These are phyloP conservation scores for Candida orba DNA, from an alignment of 805 yeast genomes.

Conservation along the genomic window DNA sequence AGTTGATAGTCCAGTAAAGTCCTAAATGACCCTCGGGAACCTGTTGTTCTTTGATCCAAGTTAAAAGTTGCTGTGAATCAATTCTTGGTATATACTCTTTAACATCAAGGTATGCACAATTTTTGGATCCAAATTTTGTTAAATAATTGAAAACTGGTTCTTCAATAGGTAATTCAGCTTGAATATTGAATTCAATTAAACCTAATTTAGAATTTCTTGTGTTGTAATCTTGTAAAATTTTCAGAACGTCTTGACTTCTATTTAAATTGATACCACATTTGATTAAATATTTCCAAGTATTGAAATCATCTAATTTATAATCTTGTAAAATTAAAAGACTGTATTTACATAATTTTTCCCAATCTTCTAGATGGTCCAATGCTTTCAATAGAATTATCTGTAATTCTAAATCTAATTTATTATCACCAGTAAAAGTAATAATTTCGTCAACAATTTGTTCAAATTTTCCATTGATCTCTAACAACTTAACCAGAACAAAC, in stretches of 20 bases:
- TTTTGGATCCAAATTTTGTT: slow-evolving; percentile 41
- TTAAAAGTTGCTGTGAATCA: slow-evolving; percentile 10
- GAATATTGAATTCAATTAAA: slow-evolving; percentile 35
- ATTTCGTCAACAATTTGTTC: slow-evolving; percentile 30
- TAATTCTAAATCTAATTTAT: slow-evolving; percentile 51
- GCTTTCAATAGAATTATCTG: slow-evolving; percentile 46
- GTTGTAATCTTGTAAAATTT: slow-evolving; percentile 25
- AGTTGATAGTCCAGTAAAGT: slow-evolving; percentile 30
- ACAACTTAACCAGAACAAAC: slow-evolving; percentile 48
- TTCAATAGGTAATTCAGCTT: slow-evolving; percentile 13
- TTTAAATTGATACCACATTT: slow-evolving; percentile 35
- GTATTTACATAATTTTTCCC: slow-evolving; percentile 36
- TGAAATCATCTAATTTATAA: slow-evolving; percentile 62
- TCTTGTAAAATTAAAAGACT: slow-evolving; percentile 36
- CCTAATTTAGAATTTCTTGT: slow-evolving; percentile 57
- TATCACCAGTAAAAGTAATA: slow-evolving; percentile 26
- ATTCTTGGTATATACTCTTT: slow-evolving; percentile 23
- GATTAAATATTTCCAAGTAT: slow-evolving; percentile 57
- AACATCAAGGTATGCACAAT: slow-evolving; percentile 62
- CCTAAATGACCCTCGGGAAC: slow-evolving; percentile 16
- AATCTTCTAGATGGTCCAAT: slow-evolving; percentile 34
- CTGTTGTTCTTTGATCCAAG: slow-evolving; percentile 21
- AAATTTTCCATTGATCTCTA: slow-evolving; percentile 30
- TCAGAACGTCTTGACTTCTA: slow-evolving; percentile 23
- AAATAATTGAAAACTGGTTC: slow-evolving; percentile 32